Conservation (phyloP, 805 yeast species). For the Metschnikowia matae region DNA sequence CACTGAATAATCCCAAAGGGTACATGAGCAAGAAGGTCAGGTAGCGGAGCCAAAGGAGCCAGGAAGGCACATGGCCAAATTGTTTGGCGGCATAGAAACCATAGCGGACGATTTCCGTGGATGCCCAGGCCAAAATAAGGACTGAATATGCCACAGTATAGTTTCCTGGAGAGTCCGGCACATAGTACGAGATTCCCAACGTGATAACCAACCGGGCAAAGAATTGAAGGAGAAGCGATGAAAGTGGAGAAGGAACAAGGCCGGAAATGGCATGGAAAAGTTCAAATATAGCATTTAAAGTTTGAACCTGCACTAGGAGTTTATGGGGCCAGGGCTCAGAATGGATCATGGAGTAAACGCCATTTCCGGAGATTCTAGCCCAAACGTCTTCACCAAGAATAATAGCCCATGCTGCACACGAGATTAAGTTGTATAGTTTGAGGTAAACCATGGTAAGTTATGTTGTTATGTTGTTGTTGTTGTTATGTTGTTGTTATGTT, state of each 20-base stretch:
- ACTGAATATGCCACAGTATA: slow-evolving; percentile 19
- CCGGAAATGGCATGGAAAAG: slow-evolving; percentile 23
- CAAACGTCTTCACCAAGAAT: slow-evolving; percentile 12
- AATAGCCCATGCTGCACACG: slow-evolving; percentile 18
- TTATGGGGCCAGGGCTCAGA: slow-evolving; percentile 26
- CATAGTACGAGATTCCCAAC: slow-evolving; percentile 23
- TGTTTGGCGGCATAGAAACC: slow-evolving; percentile 24
- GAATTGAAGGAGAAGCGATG: slow-evolving; percentile 25
- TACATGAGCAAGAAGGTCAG: slow-evolving; percentile 27
- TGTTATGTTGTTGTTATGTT: too few species aligned
- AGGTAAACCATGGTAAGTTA: slow-evolving; percentile 8
- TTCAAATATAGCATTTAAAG: slow-evolving; percentile 25
- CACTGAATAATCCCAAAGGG: slow-evolving; percentile 28
- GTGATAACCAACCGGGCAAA: slow-evolving; percentile 28
- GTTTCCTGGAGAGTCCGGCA: slow-evolving; percentile 31
- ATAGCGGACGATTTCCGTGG: slow-evolving; percentile 29
- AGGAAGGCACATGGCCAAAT: slow-evolving; percentile 14
- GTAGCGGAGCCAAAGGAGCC: slow-evolving; percentile 28
- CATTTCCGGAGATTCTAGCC: slow-evolving; percentile 10
- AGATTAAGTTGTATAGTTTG: slow-evolving; percentile 17
- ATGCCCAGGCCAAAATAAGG: slow-evolving; percentile 27
- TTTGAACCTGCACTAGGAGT: slow-evolving; percentile 23
- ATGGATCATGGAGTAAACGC: slow-evolving; percentile 6
- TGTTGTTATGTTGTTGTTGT: too few species aligned
- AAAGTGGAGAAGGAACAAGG: slow-evolving; percentile 26